A percentile compares a stretch with the other conserved stretches of the same genome.
Evolutionary conservation across 768 basidiomycete species (phyloP).

Genomic region (Boletellus sp.): DNA sequence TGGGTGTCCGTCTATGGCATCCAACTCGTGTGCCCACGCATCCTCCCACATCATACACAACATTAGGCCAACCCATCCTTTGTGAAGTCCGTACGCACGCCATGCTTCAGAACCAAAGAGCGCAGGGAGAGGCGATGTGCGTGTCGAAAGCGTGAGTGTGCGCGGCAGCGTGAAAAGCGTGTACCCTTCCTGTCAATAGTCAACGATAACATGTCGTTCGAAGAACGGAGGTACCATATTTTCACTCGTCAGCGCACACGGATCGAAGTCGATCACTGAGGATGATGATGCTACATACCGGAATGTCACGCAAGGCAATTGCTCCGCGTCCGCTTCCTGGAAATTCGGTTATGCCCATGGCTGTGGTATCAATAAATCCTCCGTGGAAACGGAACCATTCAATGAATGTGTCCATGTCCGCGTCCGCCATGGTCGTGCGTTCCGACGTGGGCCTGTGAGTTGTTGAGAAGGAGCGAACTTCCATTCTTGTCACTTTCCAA

Average conservation of each 20-base stretch:
- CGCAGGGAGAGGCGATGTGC: slow-evolving; percentile 63
- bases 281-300: slow-evolving; percentile 39
- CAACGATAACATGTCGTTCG: no score
- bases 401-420: slow-evolving; percentile 36
- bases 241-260: not conserved
- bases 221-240: not conserved
- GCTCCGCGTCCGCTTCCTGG: slow-evolving; percentile 68
- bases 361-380: slow-evolving; percentile 45
- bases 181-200: slow-evolving; percentile 55
- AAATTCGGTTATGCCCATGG: slow-evolving; percentile 44
- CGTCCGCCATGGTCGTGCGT: slow-evolving; percentile 1
- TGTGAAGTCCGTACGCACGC: slow-evolving; percentile 53
- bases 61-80: slow-evolving; percentile 86
- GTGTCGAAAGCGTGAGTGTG: slow-evolving; percentile 68
- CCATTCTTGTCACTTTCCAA: slow-evolving; percentile 3
- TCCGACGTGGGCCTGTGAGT: not conserved
- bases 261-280: not conserved
- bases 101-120: slow-evolving; percentile 62
- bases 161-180: slow-evolving; percentile 83
- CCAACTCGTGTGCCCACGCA: slow-evolving; percentile 60
- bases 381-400: slow-evolving; percentile 57
- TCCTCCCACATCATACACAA: slow-evolving; percentile 97
- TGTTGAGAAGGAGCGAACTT: not conserved
- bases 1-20: slow-evolving; percentile 22
- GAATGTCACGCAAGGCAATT: slow-evolving; percentile 69